Evolutionary conservation across 2,329 filamentous ascomycete genomes (phyloP).

Genomic region (Aspergillus calidoustus): DNA sequence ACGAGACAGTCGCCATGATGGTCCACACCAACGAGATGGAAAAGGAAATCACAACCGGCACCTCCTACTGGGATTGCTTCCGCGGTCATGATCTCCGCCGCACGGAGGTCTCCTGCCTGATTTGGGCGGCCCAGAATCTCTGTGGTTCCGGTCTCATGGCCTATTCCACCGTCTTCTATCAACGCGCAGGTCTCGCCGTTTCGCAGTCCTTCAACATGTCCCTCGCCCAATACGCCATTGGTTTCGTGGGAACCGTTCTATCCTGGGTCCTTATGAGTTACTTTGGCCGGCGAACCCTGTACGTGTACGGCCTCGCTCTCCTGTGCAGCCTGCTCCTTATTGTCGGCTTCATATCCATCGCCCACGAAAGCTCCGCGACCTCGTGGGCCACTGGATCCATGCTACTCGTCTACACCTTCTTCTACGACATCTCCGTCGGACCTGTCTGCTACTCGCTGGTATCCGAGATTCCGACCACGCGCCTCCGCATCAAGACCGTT

Average conservation of each 20-base stretch:
- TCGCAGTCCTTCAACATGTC: constrained; percentile 43
- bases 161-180: constrained; percentile 42
- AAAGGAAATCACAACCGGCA: constrained; percentile 24
- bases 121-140: constrained; percentile 41
- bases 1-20: constrained; percentile 44
- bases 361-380: constrained; percentile 24
- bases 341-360: constrained; percentile 30
- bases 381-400: constrained; percentile 51
- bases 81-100: constrained; percentile 39
- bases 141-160: constrained; percentile 38
- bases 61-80: constrained; percentile 37
- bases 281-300: constrained; percentile 47
- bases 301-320: constrained; percentile 33
- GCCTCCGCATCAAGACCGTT: constrained; percentile 9
- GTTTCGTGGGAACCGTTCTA: constrained; percentile 54
- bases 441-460: constrained; percentile 55
- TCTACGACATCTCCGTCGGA: constrained; percentile 58
- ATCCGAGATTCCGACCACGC: constrained; percentile 26
- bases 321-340: constrained; percentile 30
- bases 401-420: constrained; percentile 53
- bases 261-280: constrained; percentile 53
- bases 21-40: constrained; percentile 42
- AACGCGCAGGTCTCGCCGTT: constrained; percentile 41
- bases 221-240: constrained; percentile 65
- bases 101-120: constrained; percentile 46